These are phyloP conservation scores for Hemileccinum impolitum DNA, from an alignment of 768 basidiomycete genomes.

Conservation along the genomic window DNA sequence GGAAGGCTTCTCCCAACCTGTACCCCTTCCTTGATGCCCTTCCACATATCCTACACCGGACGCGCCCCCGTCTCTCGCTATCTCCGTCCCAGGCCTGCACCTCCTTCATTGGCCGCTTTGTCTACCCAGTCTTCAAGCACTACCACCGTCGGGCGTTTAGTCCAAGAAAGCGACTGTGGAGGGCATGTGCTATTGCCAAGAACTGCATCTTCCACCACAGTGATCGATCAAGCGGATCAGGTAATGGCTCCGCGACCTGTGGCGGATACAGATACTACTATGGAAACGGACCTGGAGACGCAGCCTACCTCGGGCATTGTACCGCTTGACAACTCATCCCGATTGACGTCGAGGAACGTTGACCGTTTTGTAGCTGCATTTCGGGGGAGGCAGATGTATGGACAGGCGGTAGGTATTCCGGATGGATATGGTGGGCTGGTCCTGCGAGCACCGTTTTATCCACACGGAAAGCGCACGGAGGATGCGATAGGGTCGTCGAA, in stretches of 20 bases:
- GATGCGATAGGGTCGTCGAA: conserved; percentile 1
- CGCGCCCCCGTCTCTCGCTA: conserved; percentile 72
- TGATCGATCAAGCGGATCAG: not conserved
- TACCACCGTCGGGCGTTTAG: conserved; percentile 2
- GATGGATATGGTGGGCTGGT: conserved; percentile 67
- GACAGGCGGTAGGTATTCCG: conserved; percentile 58
- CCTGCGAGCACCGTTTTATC: conserved; percentile 34
- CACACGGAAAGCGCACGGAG: conserved; percentile 17
- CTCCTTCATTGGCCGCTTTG: conserved; percentile 12
- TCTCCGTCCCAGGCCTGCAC: conserved; percentile 51
- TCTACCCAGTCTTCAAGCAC: conserved; percentile 12
- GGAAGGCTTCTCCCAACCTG: conserved; percentile 34
- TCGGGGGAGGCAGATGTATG: conserved; percentile 72
- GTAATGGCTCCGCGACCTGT: not conserved
- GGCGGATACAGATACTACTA: not conserved
- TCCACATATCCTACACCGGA: conserved; percentile 69
- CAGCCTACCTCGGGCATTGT: conserved; percentile 5
- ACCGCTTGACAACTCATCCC: not conserved
- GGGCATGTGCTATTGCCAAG: not conserved
- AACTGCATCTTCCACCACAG: not conserved
- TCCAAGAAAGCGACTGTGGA: not conserved
- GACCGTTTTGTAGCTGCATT: conserved; percentile 56
- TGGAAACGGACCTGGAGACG: conserved; percentile 9
- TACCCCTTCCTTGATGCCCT: conserved; percentile 77
- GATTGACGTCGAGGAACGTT: not conserved